Percentiles rank a stretch among this genome's conserved stretches.
Evolutionary conservation across 140 eudicot species (phyloP).

Genomic region (Senecio squalidus): DNA sequence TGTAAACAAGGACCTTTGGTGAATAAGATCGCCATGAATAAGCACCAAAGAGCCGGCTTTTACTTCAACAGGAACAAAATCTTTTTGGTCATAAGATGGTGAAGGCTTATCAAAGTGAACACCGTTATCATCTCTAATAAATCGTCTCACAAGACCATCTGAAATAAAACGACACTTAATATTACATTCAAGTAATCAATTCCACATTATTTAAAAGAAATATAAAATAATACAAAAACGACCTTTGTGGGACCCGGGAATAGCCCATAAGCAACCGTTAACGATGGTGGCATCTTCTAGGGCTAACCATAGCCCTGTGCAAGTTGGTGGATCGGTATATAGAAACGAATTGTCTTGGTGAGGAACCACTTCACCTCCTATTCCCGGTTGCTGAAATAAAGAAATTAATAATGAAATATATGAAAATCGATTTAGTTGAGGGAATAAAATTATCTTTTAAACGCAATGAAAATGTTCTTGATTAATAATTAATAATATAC

Average conservation of each 20-base stretch:
- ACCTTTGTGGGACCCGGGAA: conserved; percentile 98
- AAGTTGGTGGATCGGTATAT: conserved; percentile 74
- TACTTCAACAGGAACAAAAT: conserved; percentile 90
- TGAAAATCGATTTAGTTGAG: not conserved
- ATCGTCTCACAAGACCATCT: conserved; percentile 93
- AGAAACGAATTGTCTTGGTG: conserved; percentile 96
- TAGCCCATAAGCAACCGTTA: conserved; percentile 98
- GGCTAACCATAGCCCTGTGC: conserved; percentile 99
- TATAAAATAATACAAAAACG: not conserved
- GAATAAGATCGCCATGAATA: conserved; percentile 93
- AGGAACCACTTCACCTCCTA: conserved; percentile 97
- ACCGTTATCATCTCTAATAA: conserved; percentile 80
- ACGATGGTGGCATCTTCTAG: conserved; percentile 80
- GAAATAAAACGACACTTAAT: not conserved
- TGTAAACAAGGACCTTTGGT: conserved; percentile 67
- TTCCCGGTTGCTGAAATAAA: conserved; percentile 85
- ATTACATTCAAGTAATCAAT: not conserved
- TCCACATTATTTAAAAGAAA: not conserved
- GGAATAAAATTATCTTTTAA: not conserved
- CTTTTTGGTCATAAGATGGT: conserved; percentile 68
- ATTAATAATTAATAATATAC: conserved; percentile 20
- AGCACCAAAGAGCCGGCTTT: conserved; percentile 92
- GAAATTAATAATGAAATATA: not conserved
- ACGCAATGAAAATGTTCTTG: not conserved
- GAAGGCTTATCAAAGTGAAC: conserved; percentile 83